Percentiles rank a stretch among this genome's conserved stretches.
phyloP scores from a whole-genome alignment of 1,284 basidiomycete species.

The Polyporus tsugae region DNA sequence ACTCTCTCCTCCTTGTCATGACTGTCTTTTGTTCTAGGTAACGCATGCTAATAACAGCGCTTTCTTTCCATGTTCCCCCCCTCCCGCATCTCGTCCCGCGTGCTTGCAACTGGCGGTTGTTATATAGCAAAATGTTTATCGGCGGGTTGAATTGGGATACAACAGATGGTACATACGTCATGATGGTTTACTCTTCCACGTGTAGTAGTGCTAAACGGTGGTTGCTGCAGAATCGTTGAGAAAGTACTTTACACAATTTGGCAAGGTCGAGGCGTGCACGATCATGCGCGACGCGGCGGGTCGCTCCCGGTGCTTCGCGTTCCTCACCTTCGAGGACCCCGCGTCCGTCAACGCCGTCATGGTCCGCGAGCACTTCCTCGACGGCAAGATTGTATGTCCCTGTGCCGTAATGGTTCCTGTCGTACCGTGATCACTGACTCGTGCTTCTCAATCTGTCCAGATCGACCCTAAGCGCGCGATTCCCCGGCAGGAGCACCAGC shows the following conservation, averaged over 20 bases:
- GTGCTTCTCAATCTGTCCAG: conserved; percentile 51
- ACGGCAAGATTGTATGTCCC: conserved; percentile 93
- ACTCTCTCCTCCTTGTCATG: conserved; percentile 64
- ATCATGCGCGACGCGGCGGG: conserved; percentile 96
- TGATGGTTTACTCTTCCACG: conserved; percentile 33
- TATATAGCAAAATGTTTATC: conserved; percentile 95
- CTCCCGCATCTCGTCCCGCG: conserved; percentile 26
- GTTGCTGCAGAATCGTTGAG: conserved; percentile 66
- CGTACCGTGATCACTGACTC: conserved; percentile 14
- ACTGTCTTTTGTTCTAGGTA: conserved; percentile 72
- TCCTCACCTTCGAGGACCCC: conserved; percentile 91
- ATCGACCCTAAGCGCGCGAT: conserved; percentile 99
- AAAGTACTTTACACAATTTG: conserved; percentile 77
- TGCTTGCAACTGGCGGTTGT: conserved; percentile 30
- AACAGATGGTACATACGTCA: conserved; percentile 83
- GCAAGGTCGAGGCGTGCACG: conserved; percentile 90
- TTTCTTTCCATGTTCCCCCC: conserved; percentile 45
- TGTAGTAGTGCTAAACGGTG: conserved; percentile 40
- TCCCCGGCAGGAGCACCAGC: conserved; percentile 92
- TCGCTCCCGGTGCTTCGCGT: conserved; percentile 93
- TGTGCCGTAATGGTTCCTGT: conserved; percentile 62
- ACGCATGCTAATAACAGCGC: conserved; percentile 80
- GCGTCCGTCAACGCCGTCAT: conserved; percentile 86
- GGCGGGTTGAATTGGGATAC: conserved; percentile 99
- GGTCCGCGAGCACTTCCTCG: conserved; percentile 84